phyloP scores from a whole-genome alignment of 1,284 basidiomycete genomes.

The Cutaneotrichosporon mucoides region DNA sequence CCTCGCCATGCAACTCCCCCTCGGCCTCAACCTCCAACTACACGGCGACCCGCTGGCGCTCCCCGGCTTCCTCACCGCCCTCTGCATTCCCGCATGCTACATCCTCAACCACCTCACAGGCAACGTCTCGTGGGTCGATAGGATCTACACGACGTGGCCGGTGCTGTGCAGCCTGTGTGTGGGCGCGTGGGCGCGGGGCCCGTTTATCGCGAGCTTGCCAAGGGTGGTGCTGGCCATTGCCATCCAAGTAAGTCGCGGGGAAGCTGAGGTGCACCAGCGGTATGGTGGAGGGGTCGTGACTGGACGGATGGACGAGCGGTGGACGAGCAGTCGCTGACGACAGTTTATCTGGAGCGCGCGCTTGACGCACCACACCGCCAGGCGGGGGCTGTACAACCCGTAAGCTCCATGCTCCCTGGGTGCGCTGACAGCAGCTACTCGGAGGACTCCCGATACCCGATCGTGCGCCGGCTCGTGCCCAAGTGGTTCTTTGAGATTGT shows the following conservation, averaged over 20 bases:
- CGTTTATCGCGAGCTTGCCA: conserved; percentile 54
- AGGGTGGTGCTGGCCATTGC: conserved; percentile 66
- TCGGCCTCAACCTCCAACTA: conserved; percentile 21
- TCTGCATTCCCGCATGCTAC: conserved; percentile 33
- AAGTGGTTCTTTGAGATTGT: conserved; percentile 66
- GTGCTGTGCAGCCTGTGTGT: conserved; percentile 72
- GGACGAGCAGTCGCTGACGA: neutral
- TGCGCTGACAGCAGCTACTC: too few relatives aligned
- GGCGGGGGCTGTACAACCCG: conserved; percentile 71
- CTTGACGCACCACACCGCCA: conserved; percentile 75
- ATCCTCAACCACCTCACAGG: conserved; percentile 55
- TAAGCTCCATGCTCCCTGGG: too few relatives aligned
- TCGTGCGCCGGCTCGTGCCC: conserved; percentile 66
- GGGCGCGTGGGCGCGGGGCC: conserved; percentile 57
- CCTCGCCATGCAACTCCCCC: conserved; percentile 19
- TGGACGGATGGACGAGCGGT: too few relatives aligned
- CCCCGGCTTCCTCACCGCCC: conserved; percentile 26
- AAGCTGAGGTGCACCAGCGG: too few relatives aligned
- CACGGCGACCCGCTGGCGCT: conserved; percentile 32
- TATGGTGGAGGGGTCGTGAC: too few relatives aligned
- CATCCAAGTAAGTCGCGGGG: conserved; percentile 52
- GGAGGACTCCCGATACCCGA: conserved; percentile 87
- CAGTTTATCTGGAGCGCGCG: conserved; percentile 62
- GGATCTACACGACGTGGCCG: conserved; percentile 69
- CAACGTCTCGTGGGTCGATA: conserved; percentile 74